A percentile compares a stretch with the other conserved stretches of the same genome.
Evolutionary conservation across 805 yeast genomes (phyloP).

Genomic region (Sungouiozyma ichnusensis): DNA sequence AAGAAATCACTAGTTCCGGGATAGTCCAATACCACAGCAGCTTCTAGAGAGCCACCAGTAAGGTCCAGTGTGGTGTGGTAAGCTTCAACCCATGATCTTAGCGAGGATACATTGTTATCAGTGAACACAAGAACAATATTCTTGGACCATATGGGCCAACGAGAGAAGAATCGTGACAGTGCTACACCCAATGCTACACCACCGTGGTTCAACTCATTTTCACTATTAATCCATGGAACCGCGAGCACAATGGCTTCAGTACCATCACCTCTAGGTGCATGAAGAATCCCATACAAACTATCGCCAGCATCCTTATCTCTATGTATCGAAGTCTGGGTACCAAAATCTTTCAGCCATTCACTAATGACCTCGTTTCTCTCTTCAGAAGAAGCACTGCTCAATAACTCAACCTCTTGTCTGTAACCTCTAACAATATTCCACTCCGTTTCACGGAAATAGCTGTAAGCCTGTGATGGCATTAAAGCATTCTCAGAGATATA

Average conservation of each 20-base stretch:
- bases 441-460: slow-evolving; percentile 86
- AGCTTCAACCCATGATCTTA: slow-evolving; percentile 87
- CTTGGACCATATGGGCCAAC: slow-evolving; percentile 93
- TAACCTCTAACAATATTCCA: slow-evolving; percentile 89
- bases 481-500: slow-evolving; percentile 93
- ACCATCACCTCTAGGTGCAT: slow-evolving; percentile 91
- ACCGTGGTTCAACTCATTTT: slow-evolving; percentile 58
- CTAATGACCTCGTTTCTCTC: slow-evolving; percentile 38
- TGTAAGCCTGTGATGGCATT: slow-evolving; percentile 91
- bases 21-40: slow-evolving; percentile 78
- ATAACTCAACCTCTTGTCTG: slow-evolving; percentile 35
- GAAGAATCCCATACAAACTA: slow-evolving; percentile 68
- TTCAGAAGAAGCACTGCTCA: slow-evolving; percentile 6
- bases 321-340: slow-evolving; percentile 51
- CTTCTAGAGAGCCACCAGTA: slow-evolving; percentile 90
- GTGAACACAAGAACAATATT: slow-evolving; percentile 83
- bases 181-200: slow-evolving; percentile 68
- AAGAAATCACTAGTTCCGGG: slow-evolving; percentile 56
- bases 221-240: slow-evolving; percentile 76
- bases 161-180: slow-evolving; percentile 65
- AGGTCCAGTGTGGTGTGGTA: slow-evolving; percentile 76
- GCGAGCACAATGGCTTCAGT: slow-evolving; percentile 89
- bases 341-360: slow-evolving; percentile 59
- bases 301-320: slow-evolving; percentile 33
- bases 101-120: slow-evolving; percentile 52